Evolutionary conservation across 176 grass and related monocot genomes (phyloP).

Genomic region (Secale cereale): DNA sequence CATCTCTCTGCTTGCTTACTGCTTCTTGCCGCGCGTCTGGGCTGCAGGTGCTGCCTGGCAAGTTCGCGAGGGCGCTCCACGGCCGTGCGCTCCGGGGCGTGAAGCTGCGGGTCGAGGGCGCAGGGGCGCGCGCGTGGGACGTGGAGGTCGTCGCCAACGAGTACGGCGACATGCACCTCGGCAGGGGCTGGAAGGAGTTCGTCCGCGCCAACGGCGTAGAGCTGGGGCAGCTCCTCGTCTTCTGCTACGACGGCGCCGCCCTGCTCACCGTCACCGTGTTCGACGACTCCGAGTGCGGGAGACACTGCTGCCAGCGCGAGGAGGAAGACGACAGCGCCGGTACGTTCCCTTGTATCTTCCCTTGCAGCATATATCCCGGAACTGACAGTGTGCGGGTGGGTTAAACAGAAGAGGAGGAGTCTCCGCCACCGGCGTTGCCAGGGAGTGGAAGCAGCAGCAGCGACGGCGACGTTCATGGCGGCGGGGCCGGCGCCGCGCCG

Average conservation of each 20-base stretch:
- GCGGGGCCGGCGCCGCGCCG: background rate
- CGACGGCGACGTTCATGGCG: background rate
- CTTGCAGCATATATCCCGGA: background rate
- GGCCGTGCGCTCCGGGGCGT: background rate
- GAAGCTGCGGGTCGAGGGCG: constrained; percentile 27
- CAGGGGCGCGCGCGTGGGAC: constrained; percentile 10
- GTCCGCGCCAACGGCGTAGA: constrained; percentile 18
- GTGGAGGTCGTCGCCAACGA: constrained; percentile 7
- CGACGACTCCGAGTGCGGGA: constrained; percentile 19
- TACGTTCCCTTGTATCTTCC: background rate
- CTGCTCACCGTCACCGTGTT: constrained; percentile 32
- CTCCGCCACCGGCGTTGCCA: background rate
- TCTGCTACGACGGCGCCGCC: constrained; percentile 15
- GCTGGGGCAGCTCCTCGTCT: constrained; percentile 23
- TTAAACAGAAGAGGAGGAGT: background rate
- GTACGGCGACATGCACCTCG: constrained; percentile 18
- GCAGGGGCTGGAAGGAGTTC: constrained; percentile 28
- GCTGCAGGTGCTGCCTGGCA: constrained; percentile 22
- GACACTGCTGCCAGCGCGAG: background rate
- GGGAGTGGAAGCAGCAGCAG: background rate
- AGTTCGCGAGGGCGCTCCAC: background rate
- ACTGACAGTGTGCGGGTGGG: background rate
- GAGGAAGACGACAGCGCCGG: background rate
- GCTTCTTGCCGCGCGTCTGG: no score
- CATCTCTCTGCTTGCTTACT: background rate